Conservation (phyloP, 1,139 yeast genomes). For the Yamadazyma buinensis region DNA sequence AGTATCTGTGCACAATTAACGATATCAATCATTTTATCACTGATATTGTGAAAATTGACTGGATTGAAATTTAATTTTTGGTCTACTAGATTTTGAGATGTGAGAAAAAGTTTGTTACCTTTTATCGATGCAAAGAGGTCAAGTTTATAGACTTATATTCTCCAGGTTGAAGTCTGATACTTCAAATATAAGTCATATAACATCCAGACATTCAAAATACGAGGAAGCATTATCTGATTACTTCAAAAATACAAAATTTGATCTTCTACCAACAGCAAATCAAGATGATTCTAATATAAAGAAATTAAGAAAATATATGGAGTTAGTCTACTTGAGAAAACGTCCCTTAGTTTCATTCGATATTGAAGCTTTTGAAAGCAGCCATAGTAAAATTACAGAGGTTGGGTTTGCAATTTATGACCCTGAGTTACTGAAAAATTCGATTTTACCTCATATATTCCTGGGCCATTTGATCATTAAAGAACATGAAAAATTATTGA, state of each 20-base stretch:
- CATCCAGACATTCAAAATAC: constrained; percentile 1
- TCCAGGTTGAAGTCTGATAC: too few species aligned
- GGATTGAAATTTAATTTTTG: too few species aligned
- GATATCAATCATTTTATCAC: too few species aligned
- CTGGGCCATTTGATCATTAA: constrained; percentile 56
- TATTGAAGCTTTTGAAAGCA: constrained; percentile 62
- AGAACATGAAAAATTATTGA: constrained; percentile 45
- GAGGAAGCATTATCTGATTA: constrained; percentile 12
- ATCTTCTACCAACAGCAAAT: constrained; percentile 15
- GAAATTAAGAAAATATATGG: constrained; percentile 22
- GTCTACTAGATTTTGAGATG: background rate
- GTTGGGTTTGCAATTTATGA: constrained; percentile 68
- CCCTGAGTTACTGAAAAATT: constrained; percentile 41
- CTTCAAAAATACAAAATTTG: constrained; percentile 17
- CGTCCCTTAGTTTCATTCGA: constrained; percentile 55
- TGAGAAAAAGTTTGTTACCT: too few species aligned
- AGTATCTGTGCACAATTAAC: constrained; percentile 9
- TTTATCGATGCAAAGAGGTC: too few species aligned
- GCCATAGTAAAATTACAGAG: constrained; percentile 52
- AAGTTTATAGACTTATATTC: too few species aligned
- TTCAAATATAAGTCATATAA: too few species aligned
- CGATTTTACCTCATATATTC: constrained; percentile 42
- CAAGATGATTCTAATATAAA: constrained; percentile 13
- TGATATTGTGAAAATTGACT: too few species aligned
- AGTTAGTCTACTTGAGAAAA: constrained; percentile 25